These are phyloP conservation scores for Olyra latifolia DNA, from an alignment of 176 grass and related monocot genomes.

Conservation along the genomic window DNA sequence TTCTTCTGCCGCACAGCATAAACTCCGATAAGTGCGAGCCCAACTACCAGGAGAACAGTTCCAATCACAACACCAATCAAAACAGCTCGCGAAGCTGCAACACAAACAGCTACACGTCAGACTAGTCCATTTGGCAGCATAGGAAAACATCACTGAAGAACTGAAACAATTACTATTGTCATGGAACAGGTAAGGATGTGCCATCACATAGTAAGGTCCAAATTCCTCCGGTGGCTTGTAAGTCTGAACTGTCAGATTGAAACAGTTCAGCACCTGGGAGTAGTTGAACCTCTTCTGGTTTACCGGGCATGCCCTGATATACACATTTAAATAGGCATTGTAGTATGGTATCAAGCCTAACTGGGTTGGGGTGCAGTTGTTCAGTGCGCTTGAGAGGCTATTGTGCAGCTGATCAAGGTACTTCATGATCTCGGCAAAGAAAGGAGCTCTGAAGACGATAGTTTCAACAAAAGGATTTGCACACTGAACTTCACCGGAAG, in stretches of 20 bases:
- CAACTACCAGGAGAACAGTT: conserved; percentile 35
- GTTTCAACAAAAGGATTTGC: conserved; percentile 59
- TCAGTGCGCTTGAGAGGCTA: conserved; percentile 10
- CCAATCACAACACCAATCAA: conserved; percentile 53
- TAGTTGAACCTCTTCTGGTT: conserved; percentile 46
- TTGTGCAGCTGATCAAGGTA: not conserved
- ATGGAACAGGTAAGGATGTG: conserved; percentile 34
- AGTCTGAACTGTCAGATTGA: conserved; percentile 49
- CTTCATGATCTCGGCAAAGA: conserved; percentile 10
- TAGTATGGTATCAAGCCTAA: conserved; percentile 21
- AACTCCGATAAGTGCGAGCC: conserved; percentile 38
- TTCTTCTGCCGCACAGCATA: conserved; percentile 59
- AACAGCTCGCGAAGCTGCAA: conserved; percentile 44
- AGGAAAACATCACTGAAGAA: not conserved
- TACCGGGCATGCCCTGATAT: conserved; percentile 48
- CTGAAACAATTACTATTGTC: conserved; percentile 25
- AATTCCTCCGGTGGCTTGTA: conserved; percentile 36
- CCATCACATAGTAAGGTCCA: conserved; percentile 59
- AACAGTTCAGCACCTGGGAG: conserved; percentile 47
- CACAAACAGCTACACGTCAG: conserved; percentile 4
- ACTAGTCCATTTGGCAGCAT: not conserved
- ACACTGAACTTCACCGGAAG: conserved; percentile 1
- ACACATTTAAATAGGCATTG: conserved; percentile 37
- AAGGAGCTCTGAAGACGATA: conserved; percentile 66
- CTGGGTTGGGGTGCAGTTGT: not conserved